Conservation (phyloP, 345 rosid species). For the Conringia planisiliqua region DNA sequence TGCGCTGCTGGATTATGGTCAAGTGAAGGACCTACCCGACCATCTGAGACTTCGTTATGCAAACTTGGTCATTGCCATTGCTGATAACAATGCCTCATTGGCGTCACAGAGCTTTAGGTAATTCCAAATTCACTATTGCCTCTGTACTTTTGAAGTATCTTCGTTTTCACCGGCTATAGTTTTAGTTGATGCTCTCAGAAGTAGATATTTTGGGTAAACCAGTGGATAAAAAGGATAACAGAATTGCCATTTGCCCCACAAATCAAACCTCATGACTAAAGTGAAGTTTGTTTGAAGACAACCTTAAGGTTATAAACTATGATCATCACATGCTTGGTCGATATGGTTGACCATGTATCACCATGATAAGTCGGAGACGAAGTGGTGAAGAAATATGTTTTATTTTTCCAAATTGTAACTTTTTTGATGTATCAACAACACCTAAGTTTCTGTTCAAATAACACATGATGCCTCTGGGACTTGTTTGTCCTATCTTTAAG, state of each 20-base stretch:
- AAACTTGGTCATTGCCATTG: slow-evolving; percentile 75
- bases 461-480: background rate
- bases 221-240: background rate
- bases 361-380: no score
- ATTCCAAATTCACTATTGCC: background rate
- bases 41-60: slow-evolving; percentile 84
- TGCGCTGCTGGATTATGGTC: slow-evolving; percentile 92
- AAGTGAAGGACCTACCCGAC: slow-evolving; percentile 96
- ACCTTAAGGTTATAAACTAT: background rate
- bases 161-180: background rate
- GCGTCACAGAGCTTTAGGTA: slow-evolving; percentile 82
- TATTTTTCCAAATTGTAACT: no score
- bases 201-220: background rate
- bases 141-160: background rate
- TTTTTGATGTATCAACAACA: background rate
- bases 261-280: background rate
- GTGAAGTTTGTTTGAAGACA: background rate
- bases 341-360: no score
- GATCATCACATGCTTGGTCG: no score
- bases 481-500: background rate
- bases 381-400: no score
- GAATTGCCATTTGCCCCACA: background rate
- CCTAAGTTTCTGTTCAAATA: no score
- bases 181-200: background rate
- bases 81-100: slow-evolving; percentile 58